Evolutionary conservation across 768 basidiomycete genomes (phyloP).

Genomic region (Russula sp.): DNA sequence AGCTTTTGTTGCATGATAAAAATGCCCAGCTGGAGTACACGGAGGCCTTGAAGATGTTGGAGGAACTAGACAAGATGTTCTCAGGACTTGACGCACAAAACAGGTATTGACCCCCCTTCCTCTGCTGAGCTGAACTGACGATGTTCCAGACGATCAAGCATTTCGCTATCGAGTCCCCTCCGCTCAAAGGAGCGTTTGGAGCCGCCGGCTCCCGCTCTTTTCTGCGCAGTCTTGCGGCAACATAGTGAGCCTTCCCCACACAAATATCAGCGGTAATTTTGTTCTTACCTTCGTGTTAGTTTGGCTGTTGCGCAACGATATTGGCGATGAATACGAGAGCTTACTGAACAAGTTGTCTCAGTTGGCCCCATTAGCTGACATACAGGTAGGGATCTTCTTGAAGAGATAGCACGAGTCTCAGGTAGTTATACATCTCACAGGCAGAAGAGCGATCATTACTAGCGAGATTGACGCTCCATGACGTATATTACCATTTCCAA

Average conservation of each 20-base stretch:
- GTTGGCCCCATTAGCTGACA: slow-evolving; percentile 48
- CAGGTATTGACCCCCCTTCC: slow-evolving; percentile 34
- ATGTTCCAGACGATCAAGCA: slow-evolving; percentile 18
- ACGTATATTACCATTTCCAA: slow-evolving; percentile 70
- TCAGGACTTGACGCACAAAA: slow-evolving; percentile 41
- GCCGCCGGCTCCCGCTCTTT: slow-evolving; percentile 49
- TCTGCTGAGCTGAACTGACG: background rate
- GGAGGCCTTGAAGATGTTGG: slow-evolving; percentile 49
- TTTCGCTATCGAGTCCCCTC: slow-evolving; percentile 1
- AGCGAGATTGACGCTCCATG: slow-evolving; percentile 71
- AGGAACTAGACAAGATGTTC: slow-evolving; percentile 53
- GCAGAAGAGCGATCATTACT: slow-evolving; percentile 69
- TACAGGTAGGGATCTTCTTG: slow-evolving; percentile 38
- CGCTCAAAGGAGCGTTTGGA: slow-evolving; percentile 28
- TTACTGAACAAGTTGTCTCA: slow-evolving; percentile 52
- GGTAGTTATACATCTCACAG: slow-evolving; percentile 31
- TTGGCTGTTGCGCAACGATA: slow-evolving; percentile 57
- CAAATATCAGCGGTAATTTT: background rate
- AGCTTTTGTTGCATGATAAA: slow-evolving; percentile 33
- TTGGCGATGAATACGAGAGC: slow-evolving; percentile 41
- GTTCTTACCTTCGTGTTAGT: slow-evolving; percentile 34
- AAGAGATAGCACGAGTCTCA: background rate
- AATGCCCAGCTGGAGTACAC: slow-evolving; percentile 50
- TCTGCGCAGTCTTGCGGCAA: slow-evolving; percentile 56
- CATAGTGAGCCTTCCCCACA: slow-evolving; percentile 45